Evolutionary conservation across 2,329 filamentous ascomycete genomes (phyloP), one percentile per base, ranked within the genome.

Genomic region (Myriosclerotinia duriaeana): DNA sequence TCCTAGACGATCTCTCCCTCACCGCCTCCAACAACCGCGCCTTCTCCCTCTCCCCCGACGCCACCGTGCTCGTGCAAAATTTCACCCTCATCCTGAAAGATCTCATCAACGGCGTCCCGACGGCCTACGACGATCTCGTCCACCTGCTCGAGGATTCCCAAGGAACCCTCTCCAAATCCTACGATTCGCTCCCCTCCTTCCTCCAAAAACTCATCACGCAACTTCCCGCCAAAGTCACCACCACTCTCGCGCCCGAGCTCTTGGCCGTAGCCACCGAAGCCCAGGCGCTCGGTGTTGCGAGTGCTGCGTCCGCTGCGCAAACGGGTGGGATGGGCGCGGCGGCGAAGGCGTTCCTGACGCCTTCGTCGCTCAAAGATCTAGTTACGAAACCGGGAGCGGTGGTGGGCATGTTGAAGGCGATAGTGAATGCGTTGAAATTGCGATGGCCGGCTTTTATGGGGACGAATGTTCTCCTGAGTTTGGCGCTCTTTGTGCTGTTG

Each of bases 31-130:
- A 96, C 81, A 95, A 96, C 80, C 89, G 88, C 67, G 91, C 91
- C 68, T 91, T 97, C 77, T 89, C 89, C 15, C 85, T 97, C 66
- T 91, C 91, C n/a, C 85, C 87, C 67, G 93, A 96, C 72, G 94
- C 92, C 0, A 88, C 92, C 69, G 89, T 92, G 70, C 84, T 97
- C 40, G 85, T 97, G 62, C 85, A 87, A 64, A 87, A 89, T 69
- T 99, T 99, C 82, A 96, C 92, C 1, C 83, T 93, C 66, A 89
- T 97, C 44, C 90, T 99, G 75, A 95, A 94, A 76, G 95, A 99
- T 76, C 85, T 97, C 20, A 86, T 95, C 74, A 93, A 93, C 76
- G 95, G 95, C 69, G 95, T 92, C 1, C 95, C 95, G 3, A 97
- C 94, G 0, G 95, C 95, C 3, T 97, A 96, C 78, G 85, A 90